Percentiles rank a stretch among this genome's conserved stretches.
phyloP scores from a whole-genome alignment of 345 rosid species.

The Corymbia maculata region DNA sequence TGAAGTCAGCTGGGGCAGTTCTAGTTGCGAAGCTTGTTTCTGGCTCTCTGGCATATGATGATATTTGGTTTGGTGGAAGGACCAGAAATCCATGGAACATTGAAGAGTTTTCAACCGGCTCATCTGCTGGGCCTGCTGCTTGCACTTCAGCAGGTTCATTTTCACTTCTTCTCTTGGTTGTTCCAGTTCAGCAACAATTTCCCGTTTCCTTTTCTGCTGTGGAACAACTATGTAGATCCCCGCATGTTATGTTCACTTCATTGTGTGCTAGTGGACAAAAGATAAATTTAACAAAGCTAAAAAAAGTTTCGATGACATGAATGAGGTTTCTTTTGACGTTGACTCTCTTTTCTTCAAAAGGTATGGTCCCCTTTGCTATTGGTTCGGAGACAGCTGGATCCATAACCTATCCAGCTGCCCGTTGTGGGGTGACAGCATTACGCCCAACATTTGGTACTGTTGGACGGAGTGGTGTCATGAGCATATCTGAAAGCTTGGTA shows the following conservation, averaged over 20 bases:
- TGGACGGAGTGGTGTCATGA: slow-evolving; percentile 85
- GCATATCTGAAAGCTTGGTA: slow-evolving; percentile 86
- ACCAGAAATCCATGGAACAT: slow-evolving; percentile 95
- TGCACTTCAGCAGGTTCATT: slow-evolving; percentile 70
- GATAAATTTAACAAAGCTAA: not conserved
- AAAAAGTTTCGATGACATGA: not conserved
- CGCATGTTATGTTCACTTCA: not conserved
- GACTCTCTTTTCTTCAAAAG: slow-evolving; percentile 4
- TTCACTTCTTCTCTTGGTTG: not conserved
- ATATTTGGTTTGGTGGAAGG: slow-evolving; percentile 85
- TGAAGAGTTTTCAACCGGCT: slow-evolving; percentile 81
- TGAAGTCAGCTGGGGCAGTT: slow-evolving; percentile 70
- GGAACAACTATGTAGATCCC: not conserved
- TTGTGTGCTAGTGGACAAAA: not conserved
- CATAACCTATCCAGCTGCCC: slow-evolving; percentile 66
- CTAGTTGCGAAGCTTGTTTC: slow-evolving; percentile 82
- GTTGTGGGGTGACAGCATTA: slow-evolving; percentile 77
- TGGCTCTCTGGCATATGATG: slow-evolving; percentile 83
- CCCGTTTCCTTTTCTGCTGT: not conserved
- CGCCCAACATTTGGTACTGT: slow-evolving; percentile 83
- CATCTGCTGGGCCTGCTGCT: slow-evolving; percentile 95
- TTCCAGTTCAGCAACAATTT: not conserved
- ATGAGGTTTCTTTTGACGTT: not conserved
- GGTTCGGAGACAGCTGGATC: slow-evolving; percentile 96
- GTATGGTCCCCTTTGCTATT: slow-evolving; percentile 89